Conservation (phyloP, 2,329 filamentous ascomycete genomes). For the Rosellinia necatrix region DNA sequence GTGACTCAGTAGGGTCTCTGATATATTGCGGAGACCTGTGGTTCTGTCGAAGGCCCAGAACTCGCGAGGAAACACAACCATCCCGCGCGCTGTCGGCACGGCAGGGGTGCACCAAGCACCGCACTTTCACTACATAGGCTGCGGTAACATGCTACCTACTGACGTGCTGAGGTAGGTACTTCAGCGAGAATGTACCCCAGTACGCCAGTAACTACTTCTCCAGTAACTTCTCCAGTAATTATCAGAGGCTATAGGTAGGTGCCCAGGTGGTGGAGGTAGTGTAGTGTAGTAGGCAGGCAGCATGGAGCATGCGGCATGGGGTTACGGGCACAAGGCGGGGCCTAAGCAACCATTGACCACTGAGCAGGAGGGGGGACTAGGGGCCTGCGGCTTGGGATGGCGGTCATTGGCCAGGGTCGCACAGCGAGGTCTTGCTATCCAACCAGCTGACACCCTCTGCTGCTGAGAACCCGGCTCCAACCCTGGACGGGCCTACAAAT, state of each 20-base stretch:
- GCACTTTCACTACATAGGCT: too few relatives aligned
- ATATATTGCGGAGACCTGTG: constrained; percentile 31
- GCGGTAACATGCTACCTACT: too few relatives aligned
- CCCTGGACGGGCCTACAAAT: constrained; percentile 46
- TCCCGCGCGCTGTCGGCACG: constrained; percentile 31
- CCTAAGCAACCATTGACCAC: constrained; percentile 26
- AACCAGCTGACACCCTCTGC: constrained; percentile 45
- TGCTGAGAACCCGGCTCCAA: constrained; percentile 33
- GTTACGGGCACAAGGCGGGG: constrained; percentile 32
- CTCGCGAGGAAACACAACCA: constrained; percentile 38
- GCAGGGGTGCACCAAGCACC: constrained; percentile 43
- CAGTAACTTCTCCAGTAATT: too few relatives aligned
- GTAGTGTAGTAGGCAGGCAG: too few relatives aligned
- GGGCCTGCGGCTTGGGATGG: constrained; percentile 14
- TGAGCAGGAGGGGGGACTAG: constrained; percentile 27
- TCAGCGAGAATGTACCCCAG: too few relatives aligned
- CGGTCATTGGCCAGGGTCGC: constrained; percentile 33
- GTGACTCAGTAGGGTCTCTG: constrained; percentile 41
- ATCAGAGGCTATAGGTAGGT: too few relatives aligned
- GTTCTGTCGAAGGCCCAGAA: constrained; percentile 37
- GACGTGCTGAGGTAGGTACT: too few relatives aligned
- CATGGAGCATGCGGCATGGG: too few relatives aligned
- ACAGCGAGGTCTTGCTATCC: constrained; percentile 37
- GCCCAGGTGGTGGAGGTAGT: too few relatives aligned
- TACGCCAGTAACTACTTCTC: too few relatives aligned